Evolutionary conservation across 2,329 filamentous ascomycete genomes (phyloP).

Genomic region (Aspergillus floridensis): DNA sequence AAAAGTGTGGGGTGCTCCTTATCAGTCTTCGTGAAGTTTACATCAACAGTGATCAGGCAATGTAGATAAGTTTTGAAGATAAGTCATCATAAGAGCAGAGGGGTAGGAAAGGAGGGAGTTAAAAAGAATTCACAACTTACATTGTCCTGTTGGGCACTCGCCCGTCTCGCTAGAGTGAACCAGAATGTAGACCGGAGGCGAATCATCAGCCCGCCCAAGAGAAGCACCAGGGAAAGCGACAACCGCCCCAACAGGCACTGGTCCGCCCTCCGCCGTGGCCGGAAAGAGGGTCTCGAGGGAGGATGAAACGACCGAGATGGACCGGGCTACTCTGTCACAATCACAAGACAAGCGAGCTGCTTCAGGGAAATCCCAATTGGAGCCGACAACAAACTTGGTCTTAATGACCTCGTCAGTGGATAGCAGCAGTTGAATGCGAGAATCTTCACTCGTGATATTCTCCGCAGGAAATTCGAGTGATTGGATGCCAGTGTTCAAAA

Average conservation of each 20-base stretch:
- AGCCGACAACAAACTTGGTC: conserved; percentile 38
- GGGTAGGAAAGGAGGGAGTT: conserved; percentile 16
- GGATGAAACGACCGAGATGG: conserved; percentile 68
- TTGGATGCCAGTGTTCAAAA: conserved; percentile 69
- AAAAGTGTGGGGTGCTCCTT: conserved; percentile 39
- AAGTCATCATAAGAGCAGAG: conserved; percentile 73
- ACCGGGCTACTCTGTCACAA: conserved; percentile 51
- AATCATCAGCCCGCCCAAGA: conserved; percentile 28
- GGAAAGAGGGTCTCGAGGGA: conserved; percentile 67
- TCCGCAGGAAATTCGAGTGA: conserved; percentile 20
- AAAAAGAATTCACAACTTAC: conserved; percentile 61
- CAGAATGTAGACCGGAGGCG: conserved; percentile 58
- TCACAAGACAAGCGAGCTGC: conserved; percentile 21
- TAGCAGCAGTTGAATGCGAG: conserved; percentile 30
- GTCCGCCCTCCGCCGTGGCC: conserved; percentile 68
- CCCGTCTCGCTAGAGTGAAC: conserved; percentile 87
- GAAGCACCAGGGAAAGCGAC: conserved; percentile 39
- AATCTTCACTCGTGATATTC: conserved; percentile 15
- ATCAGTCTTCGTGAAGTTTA: conserved; percentile 76
- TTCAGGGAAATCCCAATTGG: conserved; percentile 36
- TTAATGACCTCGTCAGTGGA: conserved; percentile 38
- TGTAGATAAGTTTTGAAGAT: conserved; percentile 92
- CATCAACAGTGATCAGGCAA: conserved; percentile 95
- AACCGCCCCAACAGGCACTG: conserved; percentile 66
- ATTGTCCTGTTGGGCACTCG: conserved; percentile 83